A percentile compares a stretch with the other conserved stretches of the same genome.
Evolutionary conservation across 2,329 filamentous ascomycete species (phyloP).

Genomic region (Metarhizium sp.): DNA sequence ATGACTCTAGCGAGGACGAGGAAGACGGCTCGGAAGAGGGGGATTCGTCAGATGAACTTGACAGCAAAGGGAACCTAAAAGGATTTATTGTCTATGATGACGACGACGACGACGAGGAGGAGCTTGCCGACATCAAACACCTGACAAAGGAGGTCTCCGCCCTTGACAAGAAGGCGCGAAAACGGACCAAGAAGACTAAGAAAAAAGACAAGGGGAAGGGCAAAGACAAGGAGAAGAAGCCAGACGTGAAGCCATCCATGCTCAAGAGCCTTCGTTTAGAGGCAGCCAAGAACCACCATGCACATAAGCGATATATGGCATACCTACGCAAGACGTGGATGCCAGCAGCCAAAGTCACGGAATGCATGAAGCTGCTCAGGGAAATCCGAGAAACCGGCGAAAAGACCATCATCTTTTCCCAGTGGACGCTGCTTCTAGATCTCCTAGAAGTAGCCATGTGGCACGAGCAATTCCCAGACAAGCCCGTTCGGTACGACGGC

Average conservation of each 20-base stretch:
- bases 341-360: conserved; percentile 74
- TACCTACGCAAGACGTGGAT: conserved; percentile 61
- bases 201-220: conserved; percentile 12
- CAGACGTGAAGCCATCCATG: conserved; percentile 40
- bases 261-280: conserved; percentile 59
- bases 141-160: conserved; percentile 11
- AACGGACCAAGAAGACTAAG: conserved; percentile 7
- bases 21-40: conserved; percentile 10
- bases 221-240: conserved; percentile 30
- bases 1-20: conserved; percentile 19
- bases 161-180: neutral
- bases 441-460: conserved; percentile 65
- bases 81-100: conserved; percentile 21
- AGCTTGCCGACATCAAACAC: conserved; percentile 8
- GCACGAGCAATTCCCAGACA: conserved; percentile 49
- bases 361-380: conserved; percentile 63
- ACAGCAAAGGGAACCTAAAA: conserved; percentile 23
- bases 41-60: conserved; percentile 13
- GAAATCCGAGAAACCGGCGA: conserved; percentile 52
- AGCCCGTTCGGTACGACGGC: conserved; percentile 68
- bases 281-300: conserved; percentile 51
- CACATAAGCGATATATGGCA: conserved; percentile 59
- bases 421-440: conserved; percentile 68
- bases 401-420: conserved; percentile 68
- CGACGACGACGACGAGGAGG: conserved; percentile 5